Conservation (phyloP, 2,329 filamentous ascomycete species). For the Mycocentrospora acerina region DNA sequence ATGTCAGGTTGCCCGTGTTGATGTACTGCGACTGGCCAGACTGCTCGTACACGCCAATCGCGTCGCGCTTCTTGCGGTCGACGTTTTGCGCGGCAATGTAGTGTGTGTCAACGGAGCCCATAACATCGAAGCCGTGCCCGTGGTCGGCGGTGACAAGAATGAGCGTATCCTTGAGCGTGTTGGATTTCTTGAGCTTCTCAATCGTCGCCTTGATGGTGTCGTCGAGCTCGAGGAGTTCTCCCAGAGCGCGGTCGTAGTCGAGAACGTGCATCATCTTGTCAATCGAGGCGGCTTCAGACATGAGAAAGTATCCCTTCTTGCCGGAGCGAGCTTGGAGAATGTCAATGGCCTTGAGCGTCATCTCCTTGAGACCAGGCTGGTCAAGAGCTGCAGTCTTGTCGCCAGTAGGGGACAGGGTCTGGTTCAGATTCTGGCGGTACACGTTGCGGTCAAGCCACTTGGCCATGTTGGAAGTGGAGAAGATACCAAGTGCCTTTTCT, state of each 20-base stretch:
- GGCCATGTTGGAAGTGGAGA: slow-evolving; percentile 72
- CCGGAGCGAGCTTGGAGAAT: slow-evolving; percentile 67
- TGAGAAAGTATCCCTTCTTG: slow-evolving; percentile 79
- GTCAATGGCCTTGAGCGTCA: slow-evolving; percentile 85
- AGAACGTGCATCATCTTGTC: slow-evolving; percentile 88
- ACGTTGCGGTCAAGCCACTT: slow-evolving; percentile 87
- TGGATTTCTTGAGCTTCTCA: slow-evolving; percentile 65
- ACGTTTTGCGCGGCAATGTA: slow-evolving; percentile 67
- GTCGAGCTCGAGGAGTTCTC: slow-evolving; percentile 81
- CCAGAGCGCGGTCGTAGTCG: slow-evolving; percentile 83
- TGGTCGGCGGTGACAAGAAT: slow-evolving; percentile 84
- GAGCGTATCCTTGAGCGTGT: slow-evolving; percentile 72
- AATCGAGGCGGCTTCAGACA: slow-evolving; percentile 82
- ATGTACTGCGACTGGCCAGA: slow-evolving; percentile 77
- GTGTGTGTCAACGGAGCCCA: slow-evolving; percentile 76
- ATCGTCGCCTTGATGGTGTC: slow-evolving; percentile 78
- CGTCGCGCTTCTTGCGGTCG: slow-evolving; percentile 72
- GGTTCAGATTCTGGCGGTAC: slow-evolving; percentile 69
- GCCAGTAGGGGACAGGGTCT: slow-evolving; percentile 70
- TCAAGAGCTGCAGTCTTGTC: slow-evolving; percentile 65
- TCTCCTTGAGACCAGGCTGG: slow-evolving; percentile 81
- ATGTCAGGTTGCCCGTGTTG: slow-evolving; percentile 60
- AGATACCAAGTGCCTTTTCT: slow-evolving; percentile 73
- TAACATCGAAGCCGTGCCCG: slow-evolving; percentile 87
- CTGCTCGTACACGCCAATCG: slow-evolving; percentile 71